Evolutionary conservation across 2,329 filamentous ascomycete genomes (phyloP).

Genomic region (Fusarium brevicatenulatum): DNA sequence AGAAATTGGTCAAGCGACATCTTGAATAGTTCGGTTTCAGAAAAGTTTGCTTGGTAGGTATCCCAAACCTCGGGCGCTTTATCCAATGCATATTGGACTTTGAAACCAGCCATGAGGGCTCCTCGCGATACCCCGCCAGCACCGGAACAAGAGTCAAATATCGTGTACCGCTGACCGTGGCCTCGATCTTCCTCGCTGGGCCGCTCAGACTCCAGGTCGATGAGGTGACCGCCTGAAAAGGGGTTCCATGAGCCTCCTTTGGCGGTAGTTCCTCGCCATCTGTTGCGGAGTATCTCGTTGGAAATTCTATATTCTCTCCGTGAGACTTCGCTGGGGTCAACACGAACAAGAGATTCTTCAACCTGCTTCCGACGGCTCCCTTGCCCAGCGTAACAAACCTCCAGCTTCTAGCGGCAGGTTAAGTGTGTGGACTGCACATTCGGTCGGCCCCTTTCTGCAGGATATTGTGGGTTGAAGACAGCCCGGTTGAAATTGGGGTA

Average conservation of each 20-base stretch:
- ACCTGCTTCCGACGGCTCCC: slow-evolving; percentile 39
- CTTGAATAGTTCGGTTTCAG: slow-evolving; percentile 58
- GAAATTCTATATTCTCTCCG: slow-evolving; percentile 44
- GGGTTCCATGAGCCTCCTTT: slow-evolving; percentile 49
- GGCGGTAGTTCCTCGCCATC: slow-evolving; percentile 45
- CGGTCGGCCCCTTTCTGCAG: slow-evolving; percentile 20
- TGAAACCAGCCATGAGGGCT: slow-evolving; percentile 66
- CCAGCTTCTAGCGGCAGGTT: slow-evolving; percentile 63
- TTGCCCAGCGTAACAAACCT: slow-evolving; percentile 40
- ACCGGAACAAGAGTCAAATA: slow-evolving; percentile 78
- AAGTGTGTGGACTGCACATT: slow-evolving; percentile 51
- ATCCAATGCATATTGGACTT: slow-evolving; percentile 72
- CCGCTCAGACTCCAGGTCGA: slow-evolving; percentile 41
- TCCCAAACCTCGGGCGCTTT: slow-evolving; percentile 63
- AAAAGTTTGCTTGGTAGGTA: slow-evolving; percentile 70
- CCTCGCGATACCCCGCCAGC: slow-evolving; percentile 77
- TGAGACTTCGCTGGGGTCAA: slow-evolving; percentile 46
- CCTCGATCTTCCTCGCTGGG: background rate
- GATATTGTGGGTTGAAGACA: slow-evolving; percentile 16
- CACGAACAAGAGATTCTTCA: slow-evolving; percentile 52
- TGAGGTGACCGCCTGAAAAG: background rate
- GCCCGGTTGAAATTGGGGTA: slow-evolving; percentile 54
- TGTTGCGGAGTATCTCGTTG: slow-evolving; percentile 48
- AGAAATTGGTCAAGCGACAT: slow-evolving; percentile 63
- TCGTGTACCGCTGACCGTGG: slow-evolving; percentile 65